Conservation (phyloP, 495 filamentous ascomycete genomes). For the Ramalina intermedia region DNA sequence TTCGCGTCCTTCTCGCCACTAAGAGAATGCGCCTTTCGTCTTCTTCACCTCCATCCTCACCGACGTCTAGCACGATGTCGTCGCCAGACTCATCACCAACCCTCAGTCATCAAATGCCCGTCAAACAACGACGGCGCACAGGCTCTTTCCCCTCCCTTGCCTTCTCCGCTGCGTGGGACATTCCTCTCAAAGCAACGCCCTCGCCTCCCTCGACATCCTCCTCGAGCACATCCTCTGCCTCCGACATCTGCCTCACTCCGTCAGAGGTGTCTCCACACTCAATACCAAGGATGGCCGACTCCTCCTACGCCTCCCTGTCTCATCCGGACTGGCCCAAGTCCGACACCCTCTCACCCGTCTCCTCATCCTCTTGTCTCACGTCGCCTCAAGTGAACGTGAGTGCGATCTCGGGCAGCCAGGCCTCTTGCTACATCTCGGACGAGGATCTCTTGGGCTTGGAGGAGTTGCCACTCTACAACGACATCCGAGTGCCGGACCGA, state of each 20-base stretch:
- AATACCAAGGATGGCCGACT: not conserved
- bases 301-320: conserved; percentile 9
- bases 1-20: too few relatives aligned
- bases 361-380: conserved; percentile 1
- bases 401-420: not conserved
- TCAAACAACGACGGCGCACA: not conserved
- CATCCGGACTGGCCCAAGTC: conserved; percentile 16
- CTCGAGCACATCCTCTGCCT: conserved; percentile 6
- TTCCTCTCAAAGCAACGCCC: conserved; percentile 12
- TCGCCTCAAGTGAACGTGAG: not conserved
- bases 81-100: conserved; percentile 6
- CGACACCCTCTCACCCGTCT: conserved; percentile 9
- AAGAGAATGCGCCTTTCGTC: too few relatives aligned
- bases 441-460: conserved; percentile 15
- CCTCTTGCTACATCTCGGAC: conserved; percentile 16
- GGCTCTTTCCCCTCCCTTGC: conserved; percentile 8
- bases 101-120: not conserved
- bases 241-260: conserved; percentile 6
- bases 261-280: conserved; percentile 1
- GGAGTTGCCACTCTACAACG: conserved; percentile 5
- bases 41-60: not conserved
- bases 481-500: conserved; percentile 6
- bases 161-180: conserved; percentile 13
- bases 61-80: conserved; percentile 2
- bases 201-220: conserved; percentile 12